Base-by-base conservation (phyloP, 2,329 filamentous ascomycete genomes). In the Coniochaeta sp. region DNA sequence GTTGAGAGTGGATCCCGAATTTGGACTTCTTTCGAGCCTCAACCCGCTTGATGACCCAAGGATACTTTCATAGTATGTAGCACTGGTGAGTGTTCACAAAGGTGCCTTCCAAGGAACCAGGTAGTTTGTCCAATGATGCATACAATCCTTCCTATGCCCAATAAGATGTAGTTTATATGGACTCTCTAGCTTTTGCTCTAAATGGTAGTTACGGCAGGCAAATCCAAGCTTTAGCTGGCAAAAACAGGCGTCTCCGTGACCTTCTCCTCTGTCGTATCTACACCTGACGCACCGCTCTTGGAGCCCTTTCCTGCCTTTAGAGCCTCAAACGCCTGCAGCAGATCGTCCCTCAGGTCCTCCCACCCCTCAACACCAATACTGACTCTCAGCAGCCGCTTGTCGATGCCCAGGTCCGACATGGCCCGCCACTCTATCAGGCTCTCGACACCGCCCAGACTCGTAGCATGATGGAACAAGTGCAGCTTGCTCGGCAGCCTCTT, bases 371-470 rank as follows among this genome's bases (percentile, higher is more conserved):
- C 82, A 0, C 95, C 95, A 36, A 97, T 77, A 72, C 93, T 97
- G 33, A 99, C 77, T 58, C 95, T 79, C 73, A 97, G 69, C 71
- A 98, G 73, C 61, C 84, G 79, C 69, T 80, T 83, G 70, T 96
- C 90, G 43, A 96, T 87, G 1, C 72, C 79, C 3, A 74, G 68
- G 78, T 99, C 95, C 62, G 87, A 88, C 91, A 99, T 95, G 56
- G 89, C 85, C 62, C 95, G 82, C 95, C 95, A 99, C 81, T 99
- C 95, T 67, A 99, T 93, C 77, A 98, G 75, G 69, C 91, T 95
- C 82, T 98, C 95, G 11, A 98, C 91, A 5, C 95, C 93, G 2
- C 95, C 95, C 31, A 98, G 75, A 72, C 90, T 96, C 2, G 95
- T 99, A 6, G 95, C 95, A 74, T 99, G 95, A 67, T 96, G 91